These are phyloP conservation scores for Fusarium lateritium DNA, from an alignment of 2,329 filamentous ascomycete species.

Conservation along the genomic window DNA sequence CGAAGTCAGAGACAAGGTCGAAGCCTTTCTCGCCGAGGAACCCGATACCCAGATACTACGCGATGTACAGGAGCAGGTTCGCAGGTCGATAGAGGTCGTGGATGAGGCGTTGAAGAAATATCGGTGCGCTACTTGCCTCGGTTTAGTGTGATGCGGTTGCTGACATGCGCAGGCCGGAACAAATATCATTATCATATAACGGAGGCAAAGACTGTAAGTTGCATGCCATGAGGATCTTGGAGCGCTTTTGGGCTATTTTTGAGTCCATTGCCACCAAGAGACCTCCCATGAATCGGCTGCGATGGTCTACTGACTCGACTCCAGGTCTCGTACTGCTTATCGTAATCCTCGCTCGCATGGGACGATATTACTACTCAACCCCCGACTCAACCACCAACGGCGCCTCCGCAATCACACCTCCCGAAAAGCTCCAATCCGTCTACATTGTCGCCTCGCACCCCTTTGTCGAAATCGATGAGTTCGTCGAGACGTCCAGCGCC, in stretches of 20 bases:
- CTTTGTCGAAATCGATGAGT: slow-evolving; percentile 88
- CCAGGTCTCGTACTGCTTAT: slow-evolving; percentile 85
- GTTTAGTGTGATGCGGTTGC: slow-evolving; percentile 6
- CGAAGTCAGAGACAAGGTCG: slow-evolving; percentile 71
- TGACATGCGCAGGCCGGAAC: slow-evolving; percentile 70
- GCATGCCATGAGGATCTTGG: neutral
- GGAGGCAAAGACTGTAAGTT: slow-evolving; percentile 87
- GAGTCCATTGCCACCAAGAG: accelerated
- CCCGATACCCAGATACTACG: slow-evolving; percentile 70
- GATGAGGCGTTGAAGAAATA: slow-evolving; percentile 82
- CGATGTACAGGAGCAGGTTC: slow-evolving; percentile 81
- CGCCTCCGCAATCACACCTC: slow-evolving; percentile 50
- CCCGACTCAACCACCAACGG: slow-evolving; percentile 43
- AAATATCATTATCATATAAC: slow-evolving; percentile 94
- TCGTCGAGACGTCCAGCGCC: slow-evolving; percentile 77
- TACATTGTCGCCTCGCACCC: slow-evolving; percentile 91
- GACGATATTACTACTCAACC: slow-evolving; percentile 54
- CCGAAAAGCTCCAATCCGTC: slow-evolving; percentile 77
- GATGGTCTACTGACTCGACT: neutral
- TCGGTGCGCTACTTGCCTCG: slow-evolving; percentile 63
- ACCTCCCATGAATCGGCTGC: neutral
- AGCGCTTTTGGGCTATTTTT: too few species aligned
- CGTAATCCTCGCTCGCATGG: slow-evolving; percentile 80
- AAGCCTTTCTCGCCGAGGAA: slow-evolving; percentile 75
- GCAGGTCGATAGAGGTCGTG: slow-evolving; percentile 80